phyloP scores from a whole-genome alignment of 441 rosid genomes.

The Jatropha podagrica region DNA sequence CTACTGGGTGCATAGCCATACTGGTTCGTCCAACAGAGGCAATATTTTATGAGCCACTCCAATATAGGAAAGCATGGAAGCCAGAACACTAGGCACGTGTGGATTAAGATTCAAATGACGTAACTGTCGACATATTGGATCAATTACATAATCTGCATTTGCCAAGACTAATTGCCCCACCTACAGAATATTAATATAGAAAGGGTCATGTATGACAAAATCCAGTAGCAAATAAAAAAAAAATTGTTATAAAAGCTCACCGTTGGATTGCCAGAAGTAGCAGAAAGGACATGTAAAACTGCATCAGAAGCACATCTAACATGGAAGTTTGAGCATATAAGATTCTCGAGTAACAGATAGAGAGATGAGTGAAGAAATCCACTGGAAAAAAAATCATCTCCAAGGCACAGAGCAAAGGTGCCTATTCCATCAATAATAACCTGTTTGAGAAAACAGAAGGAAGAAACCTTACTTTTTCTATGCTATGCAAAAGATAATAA shows the following conservation, averaged over 20 bases:
- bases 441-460: slow-evolving; percentile 38
- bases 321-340: slow-evolving; percentile 65
- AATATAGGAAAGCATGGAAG: slow-evolving; percentile 92
- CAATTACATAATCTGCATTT: slow-evolving; percentile 90
- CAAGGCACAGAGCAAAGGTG: slow-evolving; percentile 70
- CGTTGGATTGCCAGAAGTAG: slow-evolving; percentile 56
- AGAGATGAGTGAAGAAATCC: slow-evolving; percentile 94
- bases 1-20: slow-evolving; percentile 31
- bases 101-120: slow-evolving; percentile 93
- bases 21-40: slow-evolving; percentile 95
- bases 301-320: slow-evolving; percentile 80
- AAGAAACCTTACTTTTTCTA: slow-evolving; percentile 15
- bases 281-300: slow-evolving; percentile 70
- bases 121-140: slow-evolving; percentile 86
- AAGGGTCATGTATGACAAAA: slow-evolving; percentile 11
- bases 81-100: slow-evolving; percentile 89
- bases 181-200: slow-evolving; percentile 40
- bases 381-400: slow-evolving; percentile 66
- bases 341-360: slow-evolving; percentile 85
- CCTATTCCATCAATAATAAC: slow-evolving; percentile 87
- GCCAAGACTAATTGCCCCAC: slow-evolving; percentile 87
- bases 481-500: neutral
- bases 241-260: slow-evolving; percentile 41
- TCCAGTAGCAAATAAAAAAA: slow-evolving; percentile 19
- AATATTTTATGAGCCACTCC: slow-evolving; percentile 81